A percentile compares a stretch with the other conserved stretches of the same genome.
Conservation (phyloP, 2,329 filamentous ascomycete species). For the Verruconis gallopava region DNA sequence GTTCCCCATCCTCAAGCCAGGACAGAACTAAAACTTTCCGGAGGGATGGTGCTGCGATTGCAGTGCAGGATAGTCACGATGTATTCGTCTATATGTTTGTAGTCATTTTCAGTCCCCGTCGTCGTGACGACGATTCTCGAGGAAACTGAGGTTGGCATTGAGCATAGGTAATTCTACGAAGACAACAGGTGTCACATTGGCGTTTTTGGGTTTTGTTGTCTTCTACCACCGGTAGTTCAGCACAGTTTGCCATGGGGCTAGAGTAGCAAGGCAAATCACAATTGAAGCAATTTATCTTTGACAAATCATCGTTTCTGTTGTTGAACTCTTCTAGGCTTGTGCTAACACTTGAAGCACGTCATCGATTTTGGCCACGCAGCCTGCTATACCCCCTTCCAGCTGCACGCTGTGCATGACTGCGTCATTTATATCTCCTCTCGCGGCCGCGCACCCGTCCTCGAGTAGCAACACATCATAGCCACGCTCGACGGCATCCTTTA, state of each 20-base stretch:
- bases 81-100: not conserved
- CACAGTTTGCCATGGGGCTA: too few species aligned
- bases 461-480: conserved; percentile 41
- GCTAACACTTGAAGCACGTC: too few species aligned
- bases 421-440: conserved; percentile 27
- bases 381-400: conserved; percentile 26
- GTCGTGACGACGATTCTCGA: too few species aligned
- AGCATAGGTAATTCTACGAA: not conserved
- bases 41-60: too few species aligned
- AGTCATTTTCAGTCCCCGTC: not conserved
- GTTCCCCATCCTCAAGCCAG: too few species aligned
- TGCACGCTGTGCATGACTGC: conserved; percentile 31
- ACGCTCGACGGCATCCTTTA: conserved; percentile 43
- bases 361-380: conserved; percentile 13
- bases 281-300: not conserved
- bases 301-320: conserved; percentile 2
- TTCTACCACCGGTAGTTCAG: too few species aligned
- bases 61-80: not conserved
- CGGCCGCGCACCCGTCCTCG: conserved; percentile 35
- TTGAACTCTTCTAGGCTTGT: too few species aligned
- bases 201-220: not conserved
- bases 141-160: not conserved
- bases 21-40: too few species aligned
- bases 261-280: too few species aligned
- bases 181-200: not conserved